Base-by-base conservation (phyloP, 140 eudicot species). In the Bidens hawaiensis region DNA sequence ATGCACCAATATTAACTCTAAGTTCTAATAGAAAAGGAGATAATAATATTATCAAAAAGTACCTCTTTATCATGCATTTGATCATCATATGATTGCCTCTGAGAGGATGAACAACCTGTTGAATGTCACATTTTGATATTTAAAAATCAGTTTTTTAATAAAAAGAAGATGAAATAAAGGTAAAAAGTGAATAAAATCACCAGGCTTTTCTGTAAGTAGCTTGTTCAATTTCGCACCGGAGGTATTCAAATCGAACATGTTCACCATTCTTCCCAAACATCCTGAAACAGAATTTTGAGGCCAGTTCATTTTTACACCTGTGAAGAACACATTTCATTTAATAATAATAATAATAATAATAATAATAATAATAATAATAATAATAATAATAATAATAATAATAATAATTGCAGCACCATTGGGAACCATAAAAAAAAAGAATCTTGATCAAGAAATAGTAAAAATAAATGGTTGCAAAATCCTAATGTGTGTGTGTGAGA, bases 201-300 rank as follows among this genome's bases (percentile, higher is more conserved):
- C 89, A 75, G 95, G 99, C 31, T 78, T 88, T 60, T 88, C 84
- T 5, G 90, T 79, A 47, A 88, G 93, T 21, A 83, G 82, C 75
- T 60, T 79, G 62, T 85, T 79, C 73, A 79, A 78, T 58, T 79
- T 73, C 33, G 77, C 65, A 22, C 75, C 76, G 2, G n/a, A n/a
- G n/a, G 82, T 72, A 55, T 74, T 77, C 52, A 79, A 58, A 71
- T 94, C 97, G 67, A 88, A 94, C 25, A 88, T 76, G 71, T 88
- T 85, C 56, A 79, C 99, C 90, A 85, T 80, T 79, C 94, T 83
- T 64, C 99, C 97, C 82, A 94, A 81, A 68, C 99, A 94, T 62
- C 95, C 97, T 28, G 88, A 72, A 58, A 81, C 33, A 38, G 90
- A 81, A 63, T 73, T 81, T 42, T 83, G 88, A 76, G 74, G 51